Evolutionary conservation across 148 eudicot genomes (phyloP), one percentile per base, ranked within the genome.

Genomic region (Nepenthes gracilis): DNA sequence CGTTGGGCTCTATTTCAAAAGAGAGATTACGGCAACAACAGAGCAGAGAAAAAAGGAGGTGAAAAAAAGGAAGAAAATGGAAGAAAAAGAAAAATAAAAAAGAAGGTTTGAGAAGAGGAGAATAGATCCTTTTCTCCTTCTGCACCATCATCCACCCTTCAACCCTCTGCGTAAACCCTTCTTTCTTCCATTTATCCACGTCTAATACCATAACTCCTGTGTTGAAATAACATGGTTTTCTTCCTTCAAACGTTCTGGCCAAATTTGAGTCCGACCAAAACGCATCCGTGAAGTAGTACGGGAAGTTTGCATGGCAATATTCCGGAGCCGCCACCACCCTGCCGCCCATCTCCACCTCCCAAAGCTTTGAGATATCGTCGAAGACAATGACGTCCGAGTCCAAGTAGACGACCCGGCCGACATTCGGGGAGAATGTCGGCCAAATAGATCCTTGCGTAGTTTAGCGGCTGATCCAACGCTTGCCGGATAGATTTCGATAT

Each of bases 131-230:
- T 53, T 12, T 55, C 33, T 64, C 53, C 54, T 64, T 64, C 40
- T 64, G 67, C 13, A 64, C 45, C 67, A 64, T 1, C 67, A 64
- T 64, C 67, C 67, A 64, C 4, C 55, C 52, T 56, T 64, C 67
- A 38, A 64, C 67, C 6, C 45, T 33, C 34, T 64, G 67, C 38
- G 67, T 64, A 14, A 11, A 64, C 54, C 67, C 67, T 13, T 64
- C 67, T 64, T 55, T 55, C 60, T 64, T 64, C 67, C 67, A 64
- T 54, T 32, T 64, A 43, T 55, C 67, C 37, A 64, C 67, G 13
- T 64, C 67, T 10, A 64, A 45, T 32, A 64, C 67, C 67, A 64
- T 64, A 36, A 64, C 67, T 1, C 67, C 67, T 11, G 67, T 64
- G 67, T 64, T 64, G 53, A 64, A 64, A 14, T 64, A 64, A 34